These are phyloP conservation scores for Emmonsiellopsis sp. DNA, from an alignment of 2,329 filamentous ascomycete genomes.

Conservation along the genomic window DNA sequence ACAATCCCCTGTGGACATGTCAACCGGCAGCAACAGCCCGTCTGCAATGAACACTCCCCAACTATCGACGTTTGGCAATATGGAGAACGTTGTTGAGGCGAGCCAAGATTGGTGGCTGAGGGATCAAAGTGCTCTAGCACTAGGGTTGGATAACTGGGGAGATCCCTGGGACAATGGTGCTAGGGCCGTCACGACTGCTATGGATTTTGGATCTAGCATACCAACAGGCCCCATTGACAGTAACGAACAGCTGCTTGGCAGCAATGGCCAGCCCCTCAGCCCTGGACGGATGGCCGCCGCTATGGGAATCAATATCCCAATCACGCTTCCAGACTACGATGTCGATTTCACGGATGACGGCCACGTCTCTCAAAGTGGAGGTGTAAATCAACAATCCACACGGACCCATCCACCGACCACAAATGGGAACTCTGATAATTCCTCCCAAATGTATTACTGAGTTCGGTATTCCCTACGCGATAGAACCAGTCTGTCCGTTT, in stretches of 20 bases:
- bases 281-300: neutral
- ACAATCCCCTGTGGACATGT: slow-evolving; percentile 9
- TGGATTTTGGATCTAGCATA: neutral
- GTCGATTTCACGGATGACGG: neutral
- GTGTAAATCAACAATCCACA: neutral
- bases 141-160: slow-evolving; percentile 51
- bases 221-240: neutral
- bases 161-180: slow-evolving; percentile 4
- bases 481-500: no score
- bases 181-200: neutral
- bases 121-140: slow-evolving; percentile 52
- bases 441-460: slow-evolving; percentile 6
- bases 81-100: slow-evolving; percentile 53
- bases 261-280: neutral
- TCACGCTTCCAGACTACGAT: neutral
- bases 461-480: no score
- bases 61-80: slow-evolving; percentile 41
- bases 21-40: slow-evolving; percentile 16
- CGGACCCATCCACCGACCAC: neutral
- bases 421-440: neutral
- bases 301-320: slow-evolving; percentile 1
- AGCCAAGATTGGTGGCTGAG: slow-evolving; percentile 57
- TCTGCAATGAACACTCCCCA: slow-evolving; percentile 3
- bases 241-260: neutral
- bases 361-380: neutral